Evolutionary conservation across 208 protist species (phyloP), one percentile per base, ranked within the genome.

Genomic region (Trypanosoma scelopori): DNA sequence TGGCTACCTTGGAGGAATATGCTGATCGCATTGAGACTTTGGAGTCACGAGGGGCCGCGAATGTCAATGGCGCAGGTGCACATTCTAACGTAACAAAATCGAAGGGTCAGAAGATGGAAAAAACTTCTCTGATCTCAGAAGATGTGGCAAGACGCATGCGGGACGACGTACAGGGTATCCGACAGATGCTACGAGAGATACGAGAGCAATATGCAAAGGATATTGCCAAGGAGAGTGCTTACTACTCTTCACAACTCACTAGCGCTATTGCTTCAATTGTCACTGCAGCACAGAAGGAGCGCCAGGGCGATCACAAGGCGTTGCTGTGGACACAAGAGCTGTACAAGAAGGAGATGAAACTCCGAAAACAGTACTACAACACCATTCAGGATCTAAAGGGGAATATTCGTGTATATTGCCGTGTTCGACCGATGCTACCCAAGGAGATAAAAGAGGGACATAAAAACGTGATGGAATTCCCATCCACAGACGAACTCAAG

Each of bases 331-430:
- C 88, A 35, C 92, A 97, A 76, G 86, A 95, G 76, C 64, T 95
- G 47, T 94, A 94, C 74, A 92, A 90, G 77, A 88, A 85, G 42
- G 92, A 94, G 79, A 79, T 97, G 78, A 92, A 93, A 78, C 76
- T 97, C 55, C 87, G 89, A 53, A 95, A 97, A 65, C 85, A 94
- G 74, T 95, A 95, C 79, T 95, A 97, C 80, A 97, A 97, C 65
- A 87, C 81, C 5, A 94, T 97, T 53, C 90, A 96, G 75, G 88
- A 97, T 75, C 76, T 97, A 11, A 95, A 96, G 71, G 93, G 93
- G 35, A 97, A 95, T 70, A 97, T 97, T 65, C 91, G 93, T 65
- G 93, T 97, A n/a, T 97, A 94, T 71, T 95, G 90, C 71, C 91
- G 93, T 75, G 87, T 97, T 55, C 87, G 93, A 15, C 93, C 93